Base-by-base conservation (phyloP, 1,139 yeast genomes). In the Pichia kudriavzevii region DNA sequence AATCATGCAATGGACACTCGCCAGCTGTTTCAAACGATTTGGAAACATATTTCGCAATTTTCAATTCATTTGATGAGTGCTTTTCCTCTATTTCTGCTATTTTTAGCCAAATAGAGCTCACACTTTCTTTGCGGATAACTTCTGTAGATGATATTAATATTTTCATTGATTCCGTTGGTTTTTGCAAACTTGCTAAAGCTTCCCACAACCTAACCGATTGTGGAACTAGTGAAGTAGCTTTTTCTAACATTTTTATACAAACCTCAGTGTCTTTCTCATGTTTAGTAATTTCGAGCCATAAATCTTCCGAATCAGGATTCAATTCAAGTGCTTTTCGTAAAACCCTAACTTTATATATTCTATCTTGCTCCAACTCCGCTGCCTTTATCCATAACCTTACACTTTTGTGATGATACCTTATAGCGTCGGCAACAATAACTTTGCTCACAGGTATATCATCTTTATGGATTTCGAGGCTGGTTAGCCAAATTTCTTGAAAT, bases 401-500 rank as follows among this genome's bases (percentile, higher is more conserved):
- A 2, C 87, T 75, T 27, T 58, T 60, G 1, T 75, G 69, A 36
- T 77, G 70, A 47, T 62, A 68, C 37, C 64, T 62, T 5, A 88
- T 67, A 0, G 84, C 95, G 35, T 77, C 76, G 0, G 81, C 72
- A 4, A 78, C 77, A 15, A 87, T 64, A 1, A 64, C 56, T 49
- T 73, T 79, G 43, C 78, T 64, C 10, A 61, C 46, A 29, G 58
- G 66, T 3, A 65, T 47, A 23, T 75, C 70, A 12, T 62, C 55
- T 10, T 56, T 59, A 52, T 84, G 78, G n/a, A 88, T 58, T 30
- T 85, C 66, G 9, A 91, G 65, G 50, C 69, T 78, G 44, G 84
- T 95, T 5, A 88, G 56, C 98, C 98, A 91, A 0, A 87, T 64
- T 13, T 75, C 82, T 43, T 79, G 93, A 48, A 64, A 72, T 31